phyloP scores from a whole-genome alignment of 495 filamentous ascomycete genomes.

The Xylaria venustula region DNA sequence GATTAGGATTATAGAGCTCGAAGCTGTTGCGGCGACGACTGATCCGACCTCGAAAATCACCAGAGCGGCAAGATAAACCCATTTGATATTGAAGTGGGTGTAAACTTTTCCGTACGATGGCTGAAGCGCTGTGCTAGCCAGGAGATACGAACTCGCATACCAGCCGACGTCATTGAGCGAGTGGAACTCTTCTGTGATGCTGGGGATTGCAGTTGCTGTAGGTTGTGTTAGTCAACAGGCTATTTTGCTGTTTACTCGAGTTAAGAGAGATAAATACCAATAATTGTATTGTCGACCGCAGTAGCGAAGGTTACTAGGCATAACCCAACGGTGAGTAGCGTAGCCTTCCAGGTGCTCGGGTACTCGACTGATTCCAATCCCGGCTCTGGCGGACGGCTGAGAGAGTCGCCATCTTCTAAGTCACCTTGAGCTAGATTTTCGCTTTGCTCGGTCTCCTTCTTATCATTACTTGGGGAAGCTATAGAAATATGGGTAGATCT shows the following conservation, averaged over 20 bases:
- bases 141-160: conserved; percentile 39
- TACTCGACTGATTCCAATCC: background rate
- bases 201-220: conserved; percentile 38
- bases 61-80: conserved; percentile 29
- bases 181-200: conserved; percentile 36
- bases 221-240: background rate
- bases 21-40: conserved; percentile 46
- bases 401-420: background rate
- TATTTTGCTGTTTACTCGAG: background rate
- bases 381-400: background rate
- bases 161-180: conserved; percentile 37
- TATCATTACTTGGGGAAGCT: background rate
- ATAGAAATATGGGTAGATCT: background rate
- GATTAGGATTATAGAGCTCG: conserved; percentile 42
- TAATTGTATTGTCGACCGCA: background rate
- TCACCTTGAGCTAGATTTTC: background rate
- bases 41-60: conserved; percentile 41
- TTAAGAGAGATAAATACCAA: background rate
- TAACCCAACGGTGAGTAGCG: background rate
- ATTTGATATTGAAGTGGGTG: conserved; percentile 38
- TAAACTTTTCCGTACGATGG: conserved; percentile 20
- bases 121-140: conserved; percentile 33
- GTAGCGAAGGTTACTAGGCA: background rate
- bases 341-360: background rate
- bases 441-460: background rate